A percentile compares a stretch with the other conserved stretches of the same genome.
phyloP scores from a whole-genome alignment of 495 filamentous ascomycete genomes.

The Talaromyces wortmannii region DNA sequence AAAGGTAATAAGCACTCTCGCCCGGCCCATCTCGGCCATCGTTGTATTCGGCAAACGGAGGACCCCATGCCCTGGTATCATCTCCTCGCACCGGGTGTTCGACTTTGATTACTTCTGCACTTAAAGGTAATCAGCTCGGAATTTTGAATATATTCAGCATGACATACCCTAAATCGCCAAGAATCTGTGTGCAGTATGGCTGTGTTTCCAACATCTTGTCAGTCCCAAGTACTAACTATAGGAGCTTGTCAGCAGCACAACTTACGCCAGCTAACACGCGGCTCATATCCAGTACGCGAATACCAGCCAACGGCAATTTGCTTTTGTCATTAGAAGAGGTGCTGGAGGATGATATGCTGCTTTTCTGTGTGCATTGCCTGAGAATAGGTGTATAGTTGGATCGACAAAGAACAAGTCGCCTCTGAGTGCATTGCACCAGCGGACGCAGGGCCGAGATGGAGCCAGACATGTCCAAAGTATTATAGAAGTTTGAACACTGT shows the following conservation, averaged over 20 bases:
- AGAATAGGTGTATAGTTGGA: no score
- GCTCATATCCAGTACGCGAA: constrained; percentile 16
- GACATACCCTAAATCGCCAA: constrained; percentile 89
- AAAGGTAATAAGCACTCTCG: constrained; percentile 91
- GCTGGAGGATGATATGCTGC: not conserved
- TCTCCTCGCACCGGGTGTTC: constrained; percentile 90
- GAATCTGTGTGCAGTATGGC: constrained; percentile 97
- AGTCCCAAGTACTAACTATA: not conserved
- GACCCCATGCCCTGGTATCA: constrained; percentile 94
- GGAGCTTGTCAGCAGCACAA: not conserved
- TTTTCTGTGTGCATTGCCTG: not conserved
- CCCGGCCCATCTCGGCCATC: constrained; percentile 64
- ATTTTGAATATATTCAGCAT: not conserved
- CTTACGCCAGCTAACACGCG: constrained; percentile 14
- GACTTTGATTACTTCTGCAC: constrained; percentile 93
- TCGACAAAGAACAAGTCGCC: no score
- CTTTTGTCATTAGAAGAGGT: not conserved
- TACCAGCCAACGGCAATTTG: constrained; percentile 12
- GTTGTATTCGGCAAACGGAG: constrained; percentile 78
- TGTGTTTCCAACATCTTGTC: constrained; percentile 24
- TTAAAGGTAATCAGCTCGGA: constrained; percentile 21
- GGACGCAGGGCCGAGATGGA: no score
- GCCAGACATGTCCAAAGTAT: no score
- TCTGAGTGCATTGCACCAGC: no score
- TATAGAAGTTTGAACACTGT: no score